Conservation (phyloP, 2,329 filamentous ascomycete species). For the Aureobasidium sp. region DNA sequence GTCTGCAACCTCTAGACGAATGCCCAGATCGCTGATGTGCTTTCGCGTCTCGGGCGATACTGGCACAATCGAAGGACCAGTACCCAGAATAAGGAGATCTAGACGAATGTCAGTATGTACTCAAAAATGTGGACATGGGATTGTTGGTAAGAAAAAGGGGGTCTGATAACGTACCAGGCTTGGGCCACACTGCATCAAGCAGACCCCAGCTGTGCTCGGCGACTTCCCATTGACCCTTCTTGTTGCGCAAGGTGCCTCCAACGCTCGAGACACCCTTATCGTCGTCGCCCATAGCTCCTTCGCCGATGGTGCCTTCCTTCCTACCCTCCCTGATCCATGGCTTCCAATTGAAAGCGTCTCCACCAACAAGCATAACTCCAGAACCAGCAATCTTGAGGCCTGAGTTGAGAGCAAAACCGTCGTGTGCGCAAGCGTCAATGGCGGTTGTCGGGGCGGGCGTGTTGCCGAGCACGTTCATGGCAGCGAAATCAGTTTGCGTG, state of each 20-base stretch:
- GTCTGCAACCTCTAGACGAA: conserved; percentile 58
- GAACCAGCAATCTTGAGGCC: conserved; percentile 61
- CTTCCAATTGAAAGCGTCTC: conserved; percentile 81
- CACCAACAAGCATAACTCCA: conserved; percentile 71
- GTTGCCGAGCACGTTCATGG: conserved; percentile 70
- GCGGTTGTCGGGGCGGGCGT: conserved; percentile 70
- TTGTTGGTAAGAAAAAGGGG: not conserved
- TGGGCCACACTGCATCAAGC: conserved; percentile 72
- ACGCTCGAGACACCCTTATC: conserved; percentile 23
- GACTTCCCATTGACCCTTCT: conserved; percentile 74
- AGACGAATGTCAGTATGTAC: not conserved
- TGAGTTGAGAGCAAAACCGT: conserved; percentile 82
- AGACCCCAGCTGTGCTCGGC: conserved; percentile 62
- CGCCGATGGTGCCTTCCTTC: conserved; percentile 28
- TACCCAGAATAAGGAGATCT: conserved; percentile 86
- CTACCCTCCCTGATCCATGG: conserved; percentile 56
- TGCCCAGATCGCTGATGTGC: conserved; percentile 67
- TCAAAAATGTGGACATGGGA: not conserved
- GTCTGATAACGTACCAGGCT: conserved; percentile 60
- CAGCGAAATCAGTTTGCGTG: conserved; percentile 62
- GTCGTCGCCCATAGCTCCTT: conserved; percentile 30
- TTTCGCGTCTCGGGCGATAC: conserved; percentile 66
- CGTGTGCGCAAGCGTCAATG: conserved; percentile 70
- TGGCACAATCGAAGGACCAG: conserved; percentile 67
- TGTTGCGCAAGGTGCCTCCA: conserved; percentile 53